A percentile compares a stretch with the other conserved stretches of the same genome.
Evolutionary conservation across 169 alveolate genomes (phyloP).

Genomic region (Perkinsus chesapeaki): DNA sequence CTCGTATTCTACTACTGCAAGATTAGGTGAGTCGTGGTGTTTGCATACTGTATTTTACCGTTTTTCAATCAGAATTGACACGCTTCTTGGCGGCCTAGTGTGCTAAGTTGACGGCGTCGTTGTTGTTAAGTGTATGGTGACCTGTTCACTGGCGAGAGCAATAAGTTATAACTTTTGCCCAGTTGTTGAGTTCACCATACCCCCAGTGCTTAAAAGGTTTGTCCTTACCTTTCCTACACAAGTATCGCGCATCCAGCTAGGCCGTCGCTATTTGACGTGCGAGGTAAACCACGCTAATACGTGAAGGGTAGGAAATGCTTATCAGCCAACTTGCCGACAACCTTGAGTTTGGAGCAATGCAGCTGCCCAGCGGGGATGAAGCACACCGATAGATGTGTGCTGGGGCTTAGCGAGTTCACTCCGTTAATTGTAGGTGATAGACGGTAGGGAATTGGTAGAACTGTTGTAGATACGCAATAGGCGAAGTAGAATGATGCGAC

Average conservation of each 20-base stretch:
- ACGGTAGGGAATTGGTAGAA: background rate
- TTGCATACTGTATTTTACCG: background rate
- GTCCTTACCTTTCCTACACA: background rate
- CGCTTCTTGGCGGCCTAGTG: background rate
- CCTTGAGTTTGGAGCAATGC: background rate
- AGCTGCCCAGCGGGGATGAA: background rate
- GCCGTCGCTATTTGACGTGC: background rate
- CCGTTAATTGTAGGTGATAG: background rate
- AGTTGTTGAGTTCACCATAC: background rate
- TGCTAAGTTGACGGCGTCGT: background rate
- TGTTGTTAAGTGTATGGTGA: background rate
- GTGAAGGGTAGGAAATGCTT: background rate
- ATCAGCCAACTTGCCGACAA: background rate
- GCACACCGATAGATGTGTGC: background rate
- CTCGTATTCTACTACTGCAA: background rate
- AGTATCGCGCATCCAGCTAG: background rate
- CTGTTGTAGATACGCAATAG: background rate
- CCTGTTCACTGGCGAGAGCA: background rate
- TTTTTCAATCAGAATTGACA: background rate
- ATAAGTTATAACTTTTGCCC: background rate
- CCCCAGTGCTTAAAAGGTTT: background rate
- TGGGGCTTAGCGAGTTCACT: background rate
- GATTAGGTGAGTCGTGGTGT: background rate
- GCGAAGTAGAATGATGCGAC: background rate
- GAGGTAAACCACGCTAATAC: background rate